A percentile compares a stretch with the other conserved stretches of the same genome.
phyloP scores from a whole-genome alignment of 345 rosid species.

The Populus pruinosa region DNA sequence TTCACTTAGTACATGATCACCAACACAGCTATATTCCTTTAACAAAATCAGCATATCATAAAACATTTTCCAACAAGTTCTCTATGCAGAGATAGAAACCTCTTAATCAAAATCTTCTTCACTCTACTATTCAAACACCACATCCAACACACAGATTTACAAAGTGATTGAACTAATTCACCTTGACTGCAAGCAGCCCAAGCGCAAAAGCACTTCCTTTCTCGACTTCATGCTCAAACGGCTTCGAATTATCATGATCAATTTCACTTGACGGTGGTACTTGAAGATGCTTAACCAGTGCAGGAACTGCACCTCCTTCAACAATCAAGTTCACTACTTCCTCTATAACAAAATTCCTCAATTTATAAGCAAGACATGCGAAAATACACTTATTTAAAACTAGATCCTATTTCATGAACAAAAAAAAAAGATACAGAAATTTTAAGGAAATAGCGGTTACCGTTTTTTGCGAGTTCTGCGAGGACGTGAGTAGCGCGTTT shows the following conservation, averaged over 20 bases:
- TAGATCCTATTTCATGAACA: neutral
- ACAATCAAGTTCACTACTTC: conserved; percentile 94
- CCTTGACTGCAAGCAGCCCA: conserved; percentile 98
- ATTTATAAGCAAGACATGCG: conserved; percentile 1
- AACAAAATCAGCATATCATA: neutral
- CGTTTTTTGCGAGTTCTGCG: conserved; percentile 98
- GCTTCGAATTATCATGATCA: conserved; percentile 42
- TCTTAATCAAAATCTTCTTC: neutral
- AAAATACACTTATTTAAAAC: neutral
- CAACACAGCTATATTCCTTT: neutral
- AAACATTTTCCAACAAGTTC: neutral
- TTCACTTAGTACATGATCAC: neutral
- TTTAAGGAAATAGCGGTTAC: conserved; percentile 24
- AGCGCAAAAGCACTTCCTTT: conserved; percentile 96
- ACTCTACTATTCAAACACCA: conserved; percentile 3
- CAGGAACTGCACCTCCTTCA: conserved; percentile 94
- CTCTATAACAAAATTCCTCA: conserved; percentile 41
- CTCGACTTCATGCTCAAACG: conserved; percentile 96
- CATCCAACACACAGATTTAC: neutral
- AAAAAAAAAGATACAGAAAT: neutral
- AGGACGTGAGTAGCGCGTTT: conserved; percentile 94
- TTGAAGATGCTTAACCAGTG: conserved; percentile 85
- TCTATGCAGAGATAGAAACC: neutral
- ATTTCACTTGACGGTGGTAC: conserved; percentile 62
- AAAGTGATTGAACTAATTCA: conserved; percentile 14